phyloP scores from a whole-genome alignment of 805 yeast species.

The Nakazawaea anatomiae region DNA sequence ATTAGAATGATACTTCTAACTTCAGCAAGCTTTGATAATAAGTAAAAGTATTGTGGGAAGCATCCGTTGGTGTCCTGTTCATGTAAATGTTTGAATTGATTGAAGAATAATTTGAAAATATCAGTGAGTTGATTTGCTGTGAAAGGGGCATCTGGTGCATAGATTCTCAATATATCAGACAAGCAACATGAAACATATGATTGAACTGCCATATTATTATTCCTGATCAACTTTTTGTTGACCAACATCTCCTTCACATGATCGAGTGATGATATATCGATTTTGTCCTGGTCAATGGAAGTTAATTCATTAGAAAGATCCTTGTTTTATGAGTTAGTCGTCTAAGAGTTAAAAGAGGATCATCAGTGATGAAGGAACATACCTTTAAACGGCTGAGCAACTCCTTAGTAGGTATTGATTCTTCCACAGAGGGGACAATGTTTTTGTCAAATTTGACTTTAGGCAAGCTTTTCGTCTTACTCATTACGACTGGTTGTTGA shows the following conservation, averaged over 20 bases:
- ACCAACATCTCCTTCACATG: slow-evolving; percentile 45
- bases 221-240: slow-evolving; percentile 51
- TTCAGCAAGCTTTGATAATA: slow-evolving; percentile 66
- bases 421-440: slow-evolving; percentile 50
- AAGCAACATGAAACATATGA: slow-evolving; percentile 68
- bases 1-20: slow-evolving; percentile 68
- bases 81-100: slow-evolving; percentile 51
- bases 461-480: background rate
- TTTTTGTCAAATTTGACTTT: slow-evolving; percentile 31
- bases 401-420: slow-evolving; percentile 57
- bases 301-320: slow-evolving; percentile 59
- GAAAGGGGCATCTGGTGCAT: slow-evolving; percentile 90
- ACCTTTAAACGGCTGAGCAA: slow-evolving; percentile 49
- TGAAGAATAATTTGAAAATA: slow-evolving; percentile 60
- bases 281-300: slow-evolving; percentile 52
- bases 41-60: slow-evolving; percentile 55
- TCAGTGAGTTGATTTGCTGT: slow-evolving; percentile 55
- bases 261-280: slow-evolving; percentile 40
- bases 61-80: slow-evolving; percentile 51
- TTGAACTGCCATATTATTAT: slow-evolving; percentile 63
- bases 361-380: slow-evolving; percentile 11
- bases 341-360: background rate
- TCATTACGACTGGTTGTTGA: no score
- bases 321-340: slow-evolving; percentile 16
- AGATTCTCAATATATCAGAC: slow-evolving; percentile 68